These are phyloP conservation scores for Mucor irregularis DNA, from an alignment of 371 early-diverging fungal species.

Conservation along the genomic window DNA sequence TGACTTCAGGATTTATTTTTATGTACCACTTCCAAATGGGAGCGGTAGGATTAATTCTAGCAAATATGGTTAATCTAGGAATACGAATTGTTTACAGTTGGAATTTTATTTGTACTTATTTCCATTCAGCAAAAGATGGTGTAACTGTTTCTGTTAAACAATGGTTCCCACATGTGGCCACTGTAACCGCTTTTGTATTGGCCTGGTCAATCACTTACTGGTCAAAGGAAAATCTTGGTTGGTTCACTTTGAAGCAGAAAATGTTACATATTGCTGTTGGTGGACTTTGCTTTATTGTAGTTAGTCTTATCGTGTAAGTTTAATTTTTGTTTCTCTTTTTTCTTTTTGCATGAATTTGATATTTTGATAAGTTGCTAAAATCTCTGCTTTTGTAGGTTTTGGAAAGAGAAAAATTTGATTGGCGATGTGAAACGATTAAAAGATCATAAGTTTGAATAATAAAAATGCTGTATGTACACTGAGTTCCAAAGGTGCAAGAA, in stretches of 20 bases:
- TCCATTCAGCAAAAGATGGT: slow-evolving; percentile 21
- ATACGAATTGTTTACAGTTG: slow-evolving; percentile 79
- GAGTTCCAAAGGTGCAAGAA: no score
- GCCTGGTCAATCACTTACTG: slow-evolving; percentile 61
- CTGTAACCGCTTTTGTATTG: slow-evolving; percentile 44
- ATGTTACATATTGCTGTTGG: slow-evolving; percentile 62
- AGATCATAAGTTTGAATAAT: slow-evolving; percentile 11
- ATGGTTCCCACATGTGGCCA: slow-evolving; percentile 47
- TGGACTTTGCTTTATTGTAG: slow-evolving; percentile 37
- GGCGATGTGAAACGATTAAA: slow-evolving; percentile 22
- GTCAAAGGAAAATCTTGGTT: slow-evolving; percentile 60
- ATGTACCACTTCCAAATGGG: slow-evolving; percentile 63
- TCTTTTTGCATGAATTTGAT: neutral
- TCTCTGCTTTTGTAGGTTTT: slow-evolving; percentile 16
- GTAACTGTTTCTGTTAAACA: slow-evolving; percentile 17
- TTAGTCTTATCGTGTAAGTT: slow-evolving; percentile 45
- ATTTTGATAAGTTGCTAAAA: neutral
- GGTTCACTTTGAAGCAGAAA: slow-evolving; percentile 57
- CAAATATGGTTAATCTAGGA: slow-evolving; percentile 84
- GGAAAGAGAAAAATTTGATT: slow-evolving; percentile 33
- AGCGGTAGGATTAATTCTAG: slow-evolving; percentile 79
- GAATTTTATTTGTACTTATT: slow-evolving; percentile 63
- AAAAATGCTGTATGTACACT: neutral
- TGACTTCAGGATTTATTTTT: slow-evolving; percentile 57
- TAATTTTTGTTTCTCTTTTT: neutral